Percentiles rank a stretch among this genome's conserved stretches.
phyloP scores from a whole-genome alignment of 495 filamentous ascomycete genomes.

The Thozetella sp. region DNA sequence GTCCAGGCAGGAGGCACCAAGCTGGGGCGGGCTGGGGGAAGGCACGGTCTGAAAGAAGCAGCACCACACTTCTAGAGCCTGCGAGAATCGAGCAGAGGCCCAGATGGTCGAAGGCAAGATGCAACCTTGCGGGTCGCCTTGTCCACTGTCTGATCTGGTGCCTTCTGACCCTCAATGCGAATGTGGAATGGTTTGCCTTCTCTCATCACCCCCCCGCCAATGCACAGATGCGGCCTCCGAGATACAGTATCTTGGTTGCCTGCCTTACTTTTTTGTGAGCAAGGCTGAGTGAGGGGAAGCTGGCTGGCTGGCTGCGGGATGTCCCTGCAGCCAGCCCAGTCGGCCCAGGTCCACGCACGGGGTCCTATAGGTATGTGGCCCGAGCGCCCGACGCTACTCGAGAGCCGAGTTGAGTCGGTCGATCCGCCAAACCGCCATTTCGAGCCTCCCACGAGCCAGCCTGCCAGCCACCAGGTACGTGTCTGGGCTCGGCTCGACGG shows the following conservation, averaged over 20 bases:
- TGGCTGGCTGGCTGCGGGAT: neutral
- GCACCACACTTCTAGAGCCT: neutral
- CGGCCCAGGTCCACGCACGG: too few species aligned
- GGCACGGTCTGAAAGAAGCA: neutral
- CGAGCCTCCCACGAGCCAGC: too few species aligned
- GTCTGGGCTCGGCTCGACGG: neutral
- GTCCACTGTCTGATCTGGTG: neutral
- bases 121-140: neutral
- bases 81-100: neutral
- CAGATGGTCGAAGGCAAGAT: neutral
- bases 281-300: constrained; percentile 1
- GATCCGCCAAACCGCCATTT: neutral
- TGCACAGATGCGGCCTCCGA: constrained; percentile 3
- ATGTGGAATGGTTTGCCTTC: constrained; percentile 1
- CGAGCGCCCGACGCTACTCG: neutral
- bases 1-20: constrained; percentile 18
- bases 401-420: neutral
- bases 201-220: constrained; percentile 1
- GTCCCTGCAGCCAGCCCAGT: constrained; percentile 1
- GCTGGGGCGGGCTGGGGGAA: constrained; percentile 12
- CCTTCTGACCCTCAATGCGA: neutral
- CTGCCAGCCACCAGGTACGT: neutral
- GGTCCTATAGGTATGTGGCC: too few species aligned
- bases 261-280: neutral
- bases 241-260: too few species aligned